A percentile compares a stretch with the other conserved stretches of the same genome.
These are phyloP conservation scores for Vaccinium corymbosum DNA, from an alignment of 148 eudicot genomes.

Conservation along the genomic window DNA sequence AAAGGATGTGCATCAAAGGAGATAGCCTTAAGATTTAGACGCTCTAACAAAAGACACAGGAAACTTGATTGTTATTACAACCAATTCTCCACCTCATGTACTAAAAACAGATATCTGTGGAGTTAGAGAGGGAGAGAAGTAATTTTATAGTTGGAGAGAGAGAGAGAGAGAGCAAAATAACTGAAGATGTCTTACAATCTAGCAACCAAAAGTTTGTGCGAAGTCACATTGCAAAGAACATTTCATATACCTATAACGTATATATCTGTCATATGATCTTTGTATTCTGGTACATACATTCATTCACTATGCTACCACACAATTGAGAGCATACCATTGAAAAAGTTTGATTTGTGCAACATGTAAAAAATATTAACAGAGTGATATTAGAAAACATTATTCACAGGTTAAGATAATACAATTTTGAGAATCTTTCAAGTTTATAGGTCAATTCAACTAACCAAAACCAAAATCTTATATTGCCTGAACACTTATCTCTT, in stretches of 20 bases:
- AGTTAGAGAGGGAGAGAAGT: not conserved
- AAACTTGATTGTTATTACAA: not conserved
- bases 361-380: not conserved
- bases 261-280: not conserved
- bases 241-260: not conserved
- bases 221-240: not conserved
- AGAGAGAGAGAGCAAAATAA: not conserved
- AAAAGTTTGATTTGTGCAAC: not conserved
- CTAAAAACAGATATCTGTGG: not conserved
- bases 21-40: not conserved
- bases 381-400: slow-evolving; percentile 9
- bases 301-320: slow-evolving; percentile 1
- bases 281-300: not conserved
- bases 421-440: no score
- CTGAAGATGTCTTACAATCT: not conserved
- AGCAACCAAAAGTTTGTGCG: not conserved
- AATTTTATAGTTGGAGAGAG: not conserved
- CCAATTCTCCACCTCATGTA: not conserved
- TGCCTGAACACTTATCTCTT: no score
- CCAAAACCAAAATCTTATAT: no score
- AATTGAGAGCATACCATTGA: not conserved
- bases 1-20: not conserved
- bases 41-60: slow-evolving; percentile 1
- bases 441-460: no score
- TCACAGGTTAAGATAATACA: not conserved